Conservation (phyloP, 768 basidiomycete species). For the Boletus edulis region DNA sequence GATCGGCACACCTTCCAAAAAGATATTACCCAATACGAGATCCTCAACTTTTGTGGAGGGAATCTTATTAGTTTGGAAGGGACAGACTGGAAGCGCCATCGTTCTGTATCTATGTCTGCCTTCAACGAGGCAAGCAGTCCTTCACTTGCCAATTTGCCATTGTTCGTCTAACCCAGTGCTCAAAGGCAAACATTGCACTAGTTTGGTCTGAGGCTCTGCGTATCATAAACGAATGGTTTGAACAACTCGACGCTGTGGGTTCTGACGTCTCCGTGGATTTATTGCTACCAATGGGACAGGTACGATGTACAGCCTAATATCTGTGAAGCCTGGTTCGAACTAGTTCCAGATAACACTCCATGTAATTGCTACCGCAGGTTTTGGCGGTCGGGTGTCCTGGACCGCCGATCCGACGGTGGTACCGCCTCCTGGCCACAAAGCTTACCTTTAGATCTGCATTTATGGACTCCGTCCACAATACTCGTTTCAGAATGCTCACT, state of each 20-base stretch:
- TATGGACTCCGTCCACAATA: constrained; percentile 11
- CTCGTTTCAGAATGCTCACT: constrained; percentile 30
- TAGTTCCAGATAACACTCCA: constrained; percentile 34
- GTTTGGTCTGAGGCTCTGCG: constrained; percentile 47
- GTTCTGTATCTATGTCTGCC: constrained; percentile 43
- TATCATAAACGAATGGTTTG: constrained; percentile 42
- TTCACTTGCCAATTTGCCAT: neutral
- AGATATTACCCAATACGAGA: constrained; percentile 38
- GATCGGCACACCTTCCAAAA: constrained; percentile 40
- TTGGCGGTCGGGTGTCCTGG: constrained; percentile 38
- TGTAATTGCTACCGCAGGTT: constrained; percentile 40
- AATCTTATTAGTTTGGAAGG: constrained; percentile 45
- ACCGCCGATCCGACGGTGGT: constrained; percentile 26
- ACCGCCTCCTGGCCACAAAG: constrained; percentile 29
- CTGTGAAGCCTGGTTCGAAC: neutral
- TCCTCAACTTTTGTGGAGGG: constrained; percentile 44
- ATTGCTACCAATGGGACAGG: constrained; percentile 10
- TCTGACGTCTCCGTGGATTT: constrained; percentile 21
- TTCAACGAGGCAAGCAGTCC: constrained; percentile 43
- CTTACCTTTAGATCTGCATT: constrained; percentile 39
- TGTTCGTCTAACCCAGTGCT: neutral
- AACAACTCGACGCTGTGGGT: constrained; percentile 30
- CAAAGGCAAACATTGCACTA: constrained; percentile 44
- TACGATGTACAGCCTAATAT: neutral
- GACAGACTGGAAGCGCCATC: constrained; percentile 47